These are phyloP conservation scores for Thalassiosira exigua DNA, from an alignment of 352 stramenopile species.

Conservation along the genomic window DNA sequence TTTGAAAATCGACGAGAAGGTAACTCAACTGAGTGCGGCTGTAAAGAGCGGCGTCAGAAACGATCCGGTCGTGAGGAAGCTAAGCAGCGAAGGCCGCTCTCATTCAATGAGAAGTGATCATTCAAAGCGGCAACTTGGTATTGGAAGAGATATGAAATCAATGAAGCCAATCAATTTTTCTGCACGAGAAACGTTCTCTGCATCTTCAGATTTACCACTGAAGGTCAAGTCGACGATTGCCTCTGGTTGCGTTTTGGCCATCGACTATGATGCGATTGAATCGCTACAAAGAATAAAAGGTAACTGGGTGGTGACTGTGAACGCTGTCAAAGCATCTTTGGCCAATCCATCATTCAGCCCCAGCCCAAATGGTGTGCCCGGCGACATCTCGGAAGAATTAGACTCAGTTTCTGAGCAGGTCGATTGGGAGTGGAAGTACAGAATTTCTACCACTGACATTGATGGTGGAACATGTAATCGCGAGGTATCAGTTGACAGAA, in stretches of 20 bases:
- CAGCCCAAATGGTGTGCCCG: too few species aligned
- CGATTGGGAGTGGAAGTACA: too few species aligned
- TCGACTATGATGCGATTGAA: constrained; percentile 23
- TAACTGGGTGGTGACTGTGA: constrained; percentile 43
- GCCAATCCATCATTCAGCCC: too few species aligned
- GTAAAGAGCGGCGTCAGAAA: constrained; percentile 44
- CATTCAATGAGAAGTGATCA: constrained; percentile 29
- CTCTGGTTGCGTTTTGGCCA: constrained; percentile 13
- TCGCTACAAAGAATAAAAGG: constrained; percentile 29
- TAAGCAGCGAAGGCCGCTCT: constrained; percentile 14
- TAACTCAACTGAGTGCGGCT: constrained; percentile 45
- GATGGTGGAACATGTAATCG: too few species aligned
- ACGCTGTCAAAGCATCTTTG: constrained; percentile 13
- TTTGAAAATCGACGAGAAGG: constrained; percentile 61
- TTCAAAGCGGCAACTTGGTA: constrained; percentile 29
- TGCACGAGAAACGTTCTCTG: constrained; percentile 52
- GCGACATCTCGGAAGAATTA: too few species aligned
- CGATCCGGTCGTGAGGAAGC: constrained; percentile 34
- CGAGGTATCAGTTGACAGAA: constrained; percentile 37
- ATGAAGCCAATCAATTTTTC: constrained; percentile 55
- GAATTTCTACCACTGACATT: too few species aligned
- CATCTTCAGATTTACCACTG: constrained; percentile 35
- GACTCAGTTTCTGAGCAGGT: too few species aligned
- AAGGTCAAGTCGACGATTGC: constrained; percentile 44
- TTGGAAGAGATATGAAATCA: constrained; percentile 27